These are phyloP conservation scores for Penicillium turbatum DNA, from an alignment of 495 filamentous ascomycete species.

Conservation along the genomic window DNA sequence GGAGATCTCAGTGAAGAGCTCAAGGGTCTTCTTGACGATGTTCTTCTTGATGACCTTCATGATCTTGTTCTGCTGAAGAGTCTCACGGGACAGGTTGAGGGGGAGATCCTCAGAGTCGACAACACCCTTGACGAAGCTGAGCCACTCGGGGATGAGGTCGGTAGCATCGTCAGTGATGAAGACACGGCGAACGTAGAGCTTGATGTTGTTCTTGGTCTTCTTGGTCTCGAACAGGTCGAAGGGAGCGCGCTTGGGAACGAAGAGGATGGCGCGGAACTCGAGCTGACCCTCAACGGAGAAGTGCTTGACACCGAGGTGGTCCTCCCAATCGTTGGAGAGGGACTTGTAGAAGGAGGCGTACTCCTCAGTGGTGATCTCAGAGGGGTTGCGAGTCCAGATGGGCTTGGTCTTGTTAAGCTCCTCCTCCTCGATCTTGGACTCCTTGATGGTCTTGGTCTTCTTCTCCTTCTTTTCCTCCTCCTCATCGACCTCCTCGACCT, in stretches of 20 bases:
- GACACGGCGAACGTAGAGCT: slow-evolving; percentile 98
- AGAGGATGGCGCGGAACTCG: slow-evolving; percentile 99
- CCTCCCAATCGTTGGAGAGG: slow-evolving; percentile 98
- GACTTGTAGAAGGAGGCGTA: slow-evolving; percentile 99
- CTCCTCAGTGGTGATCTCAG: slow-evolving; percentile 94
- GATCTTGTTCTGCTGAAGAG: slow-evolving; percentile 99
- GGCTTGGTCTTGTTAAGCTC: slow-evolving; percentile 99
- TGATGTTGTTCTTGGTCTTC: slow-evolving; percentile 99
- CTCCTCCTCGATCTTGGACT: slow-evolving; percentile 96
- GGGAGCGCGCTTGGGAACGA: slow-evolving; percentile 98
- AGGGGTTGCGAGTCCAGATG: slow-evolving; percentile 98
- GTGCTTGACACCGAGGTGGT: slow-evolving; percentile 99
- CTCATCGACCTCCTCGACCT: slow-evolving; percentile 70
- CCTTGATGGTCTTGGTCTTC: slow-evolving; percentile 99
- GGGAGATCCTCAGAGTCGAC: slow-evolving; percentile 99
- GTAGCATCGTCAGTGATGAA: slow-evolving; percentile 99
- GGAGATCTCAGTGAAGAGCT: slow-evolving; percentile 97
- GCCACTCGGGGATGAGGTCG: slow-evolving; percentile 98
- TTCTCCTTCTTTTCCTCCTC: slow-evolving; percentile 77
- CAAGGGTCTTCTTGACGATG: slow-evolving; percentile 99
- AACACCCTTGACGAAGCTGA: slow-evolving; percentile 98
- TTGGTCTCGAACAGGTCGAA: slow-evolving; percentile 99
- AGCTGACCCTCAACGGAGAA: slow-evolving; percentile 99
- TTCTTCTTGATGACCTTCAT: slow-evolving; percentile 99
- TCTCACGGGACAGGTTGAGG: slow-evolving; percentile 98